Conservation (phyloP, 2,329 filamentous ascomycete genomes). For the Samsoniella hepiali region DNA sequence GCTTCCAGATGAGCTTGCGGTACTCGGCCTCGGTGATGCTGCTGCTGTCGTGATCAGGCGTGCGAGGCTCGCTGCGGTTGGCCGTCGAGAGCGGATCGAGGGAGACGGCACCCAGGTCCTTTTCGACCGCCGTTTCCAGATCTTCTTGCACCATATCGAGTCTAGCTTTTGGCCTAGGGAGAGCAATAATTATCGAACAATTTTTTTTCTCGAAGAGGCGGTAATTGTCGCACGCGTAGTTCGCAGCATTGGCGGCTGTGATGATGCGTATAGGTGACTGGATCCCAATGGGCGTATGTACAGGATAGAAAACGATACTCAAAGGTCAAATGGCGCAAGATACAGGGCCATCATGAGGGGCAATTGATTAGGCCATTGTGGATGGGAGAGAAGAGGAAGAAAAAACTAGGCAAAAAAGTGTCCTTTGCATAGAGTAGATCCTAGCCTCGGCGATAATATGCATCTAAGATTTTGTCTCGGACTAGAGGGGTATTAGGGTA, state of each 20-base stretch:
- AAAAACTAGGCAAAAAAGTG: neutral
- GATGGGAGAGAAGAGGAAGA: neutral
- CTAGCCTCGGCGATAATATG: neutral
- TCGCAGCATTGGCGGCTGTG: neutral
- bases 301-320: neutral
- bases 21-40: slow-evolving; percentile 4
- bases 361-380: too few species aligned
- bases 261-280: neutral
- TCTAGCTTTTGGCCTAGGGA: neutral
- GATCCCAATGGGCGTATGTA: neutral
- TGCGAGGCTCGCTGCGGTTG: slow-evolving; percentile 5
- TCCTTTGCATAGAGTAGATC: neutral
- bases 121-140: neutral
- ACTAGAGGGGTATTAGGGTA: neutral
- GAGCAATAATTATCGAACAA: neutral
- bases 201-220: neutral
- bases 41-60: neutral
- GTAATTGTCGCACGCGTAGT: neutral
- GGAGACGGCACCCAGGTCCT: neutral
- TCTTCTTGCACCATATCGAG: neutral
- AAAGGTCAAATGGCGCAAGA: neutral
- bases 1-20: slow-evolving; percentile 18
- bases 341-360: neutral
- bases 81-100: slow-evolving; percentile 3
- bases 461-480: slow-evolving; percentile 5